A percentile compares a stretch with the other conserved stretches of the same genome.
phyloP scores from a whole-genome alignment of 1,139 yeast genomes.

The Yamadazyma diospyri region DNA sequence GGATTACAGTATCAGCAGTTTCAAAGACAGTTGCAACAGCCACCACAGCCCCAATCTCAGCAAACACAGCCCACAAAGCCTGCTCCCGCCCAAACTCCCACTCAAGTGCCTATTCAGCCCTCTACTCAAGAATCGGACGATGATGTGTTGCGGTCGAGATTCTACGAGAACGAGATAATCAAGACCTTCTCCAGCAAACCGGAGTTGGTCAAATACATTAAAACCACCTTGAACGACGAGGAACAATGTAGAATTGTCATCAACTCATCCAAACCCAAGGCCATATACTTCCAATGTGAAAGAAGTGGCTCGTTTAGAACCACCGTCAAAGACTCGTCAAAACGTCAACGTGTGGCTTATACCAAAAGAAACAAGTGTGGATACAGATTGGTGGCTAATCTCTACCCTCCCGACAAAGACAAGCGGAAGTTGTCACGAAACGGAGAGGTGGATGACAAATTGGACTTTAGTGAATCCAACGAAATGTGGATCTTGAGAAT shows the following conservation, averaged over 20 bases:
- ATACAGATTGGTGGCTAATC: constrained; percentile 46
- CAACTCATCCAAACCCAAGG: constrained; percentile 48
- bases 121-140: constrained; percentile 4
- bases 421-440: constrained; percentile 11
- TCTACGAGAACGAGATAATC: constrained; percentile 44
- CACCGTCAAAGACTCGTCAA: constrained; percentile 45
- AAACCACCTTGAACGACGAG: constrained; percentile 38
- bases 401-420: constrained; percentile 43
- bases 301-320: constrained; percentile 47
- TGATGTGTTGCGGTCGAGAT: constrained; percentile 16
- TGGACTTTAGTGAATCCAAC: constrained; percentile 11
- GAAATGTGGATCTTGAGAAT: constrained; percentile 50
- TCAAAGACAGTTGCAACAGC: constrained; percentile 13
- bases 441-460: constrained; percentile 17
- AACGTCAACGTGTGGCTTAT: constrained; percentile 50
- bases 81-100: constrained; percentile 11
- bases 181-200: constrained; percentile 42
- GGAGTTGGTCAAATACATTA: constrained; percentile 43
- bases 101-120: constrained; percentile 11
- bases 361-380: constrained; percentile 50
- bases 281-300: constrained; percentile 50
- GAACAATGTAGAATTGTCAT: constrained; percentile 49
- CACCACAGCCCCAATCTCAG: constrained; percentile 10
- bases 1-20: constrained; percentile 2
- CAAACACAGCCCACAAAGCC: constrained; percentile 13